These are phyloP conservation scores for Rhododendron ovatum DNA, from an alignment of 148 eudicot species.

Conservation along the genomic window DNA sequence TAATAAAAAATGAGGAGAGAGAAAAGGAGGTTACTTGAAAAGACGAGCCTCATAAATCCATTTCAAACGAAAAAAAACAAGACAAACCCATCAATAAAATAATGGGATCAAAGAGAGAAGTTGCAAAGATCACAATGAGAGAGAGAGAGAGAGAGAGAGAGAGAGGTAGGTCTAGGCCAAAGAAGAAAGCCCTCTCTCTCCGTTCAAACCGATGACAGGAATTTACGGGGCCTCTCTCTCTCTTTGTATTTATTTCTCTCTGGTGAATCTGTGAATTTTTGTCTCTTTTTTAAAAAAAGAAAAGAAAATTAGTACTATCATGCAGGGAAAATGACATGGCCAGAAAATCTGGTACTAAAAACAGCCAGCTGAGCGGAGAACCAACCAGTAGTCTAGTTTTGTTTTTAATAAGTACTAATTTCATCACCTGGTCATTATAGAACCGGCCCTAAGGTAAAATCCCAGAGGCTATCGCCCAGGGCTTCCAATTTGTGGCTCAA, in stretches of 20 bases:
- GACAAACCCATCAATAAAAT: too few relatives aligned
- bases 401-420: too few relatives aligned
- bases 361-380: neutral
- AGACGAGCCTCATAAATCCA: neutral
- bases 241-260: neutral
- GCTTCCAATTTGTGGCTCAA: too few relatives aligned
- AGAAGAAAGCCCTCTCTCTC: neutral
- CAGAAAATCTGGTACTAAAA: too few relatives aligned
- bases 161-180: neutral
- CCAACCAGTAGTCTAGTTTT: too few relatives aligned
- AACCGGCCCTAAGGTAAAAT: too few relatives aligned
- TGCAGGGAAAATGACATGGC: neutral
- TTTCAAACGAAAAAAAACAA: neutral
- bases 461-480: too few relatives aligned
- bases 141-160: neutral
- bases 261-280: neutral
- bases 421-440: too few relatives aligned
- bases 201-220: constrained; percentile 5
- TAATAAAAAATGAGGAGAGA: neutral
- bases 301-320: too few relatives aligned
- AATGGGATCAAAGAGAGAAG: neutral
- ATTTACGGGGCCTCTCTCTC: neutral
- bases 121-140: constrained; percentile 6
- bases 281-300: neutral
- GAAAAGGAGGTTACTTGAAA: constrained; percentile 2